Conservation (phyloP, 352 stramenopile genomes). For the Phytophthora pistaciae region DNA sequence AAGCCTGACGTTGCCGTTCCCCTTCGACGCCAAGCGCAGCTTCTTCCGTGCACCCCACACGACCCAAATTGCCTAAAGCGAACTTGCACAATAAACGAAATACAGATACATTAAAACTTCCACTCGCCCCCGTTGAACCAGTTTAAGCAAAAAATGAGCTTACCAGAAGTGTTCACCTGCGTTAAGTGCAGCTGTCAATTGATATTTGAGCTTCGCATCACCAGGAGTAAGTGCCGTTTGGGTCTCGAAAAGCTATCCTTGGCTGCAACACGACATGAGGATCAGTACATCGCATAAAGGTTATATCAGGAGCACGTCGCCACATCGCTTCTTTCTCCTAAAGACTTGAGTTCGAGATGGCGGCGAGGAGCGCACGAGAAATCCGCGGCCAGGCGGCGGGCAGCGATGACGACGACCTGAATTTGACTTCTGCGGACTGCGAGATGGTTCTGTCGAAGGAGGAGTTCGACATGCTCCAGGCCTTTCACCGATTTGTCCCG, state of each 20-base stretch:
- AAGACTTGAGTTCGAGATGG: constrained; percentile 7
- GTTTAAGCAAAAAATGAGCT: neutral
- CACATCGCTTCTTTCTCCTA: neutral
- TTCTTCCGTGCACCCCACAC: constrained; percentile 12
- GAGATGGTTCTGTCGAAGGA: constrained; percentile 63
- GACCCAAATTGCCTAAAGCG: constrained; percentile 30
- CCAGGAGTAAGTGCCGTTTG: neutral
- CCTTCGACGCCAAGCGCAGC: constrained; percentile 19
- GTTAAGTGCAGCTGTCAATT: neutral
- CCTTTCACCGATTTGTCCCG: constrained; percentile 64
- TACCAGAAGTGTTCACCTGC: neutral
- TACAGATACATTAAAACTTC: neutral
- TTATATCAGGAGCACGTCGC: constrained; percentile 9
- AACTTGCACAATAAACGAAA: constrained; percentile 19
- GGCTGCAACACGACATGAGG: neutral
- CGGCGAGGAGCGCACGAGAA: constrained; percentile 21
- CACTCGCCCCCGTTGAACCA: neutral
- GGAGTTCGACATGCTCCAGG: constrained; percentile 65
- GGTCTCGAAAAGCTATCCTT: neutral
- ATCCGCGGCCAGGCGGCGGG: constrained; percentile 7
- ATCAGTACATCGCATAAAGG: constrained; percentile 16
- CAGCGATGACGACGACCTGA: constrained; percentile 18
- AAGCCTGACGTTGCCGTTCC: constrained; percentile 5
- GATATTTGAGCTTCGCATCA: neutral
- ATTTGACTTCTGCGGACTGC: constrained; percentile 15